Evolutionary conservation across 2,329 filamentous ascomycete species (phyloP).

Genomic region (Xylaria arbuscula): DNA sequence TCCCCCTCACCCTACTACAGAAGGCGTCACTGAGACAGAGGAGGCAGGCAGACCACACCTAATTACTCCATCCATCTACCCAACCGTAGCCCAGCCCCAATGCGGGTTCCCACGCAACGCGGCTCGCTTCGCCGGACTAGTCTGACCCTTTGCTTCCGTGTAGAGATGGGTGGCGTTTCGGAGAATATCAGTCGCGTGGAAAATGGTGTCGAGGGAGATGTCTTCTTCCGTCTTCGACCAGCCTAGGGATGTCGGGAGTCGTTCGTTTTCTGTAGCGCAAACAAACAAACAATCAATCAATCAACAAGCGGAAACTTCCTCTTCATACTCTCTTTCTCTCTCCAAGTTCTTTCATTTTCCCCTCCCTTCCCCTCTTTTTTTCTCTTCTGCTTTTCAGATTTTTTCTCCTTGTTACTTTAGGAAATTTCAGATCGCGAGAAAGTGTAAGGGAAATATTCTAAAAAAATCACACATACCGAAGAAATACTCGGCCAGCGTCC

Average conservation of each 20-base stretch:
- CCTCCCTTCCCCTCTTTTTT: no score
- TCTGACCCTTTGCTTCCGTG: not conserved
- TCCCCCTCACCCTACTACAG: no score
- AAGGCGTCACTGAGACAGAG: no score
- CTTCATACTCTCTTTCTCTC: no score
- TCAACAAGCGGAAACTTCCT: no score
- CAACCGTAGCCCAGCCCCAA: not conserved
- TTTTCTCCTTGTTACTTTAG: no score
- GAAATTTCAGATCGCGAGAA: no score
- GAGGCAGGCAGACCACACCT: no score
- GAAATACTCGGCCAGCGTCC: conserved; percentile 57
- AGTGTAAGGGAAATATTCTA: not conserved
- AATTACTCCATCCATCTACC: no score
- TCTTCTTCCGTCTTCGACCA: conserved; percentile 20
- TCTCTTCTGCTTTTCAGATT: no score
- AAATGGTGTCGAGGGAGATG: not conserved
- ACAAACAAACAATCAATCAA: no score
- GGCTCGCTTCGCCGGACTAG: not conserved
- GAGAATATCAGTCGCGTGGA: not conserved
- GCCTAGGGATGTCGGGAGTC: conserved; percentile 20
- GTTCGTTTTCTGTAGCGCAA: conserved; percentile 21
- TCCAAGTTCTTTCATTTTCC: no score
- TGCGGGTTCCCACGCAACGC: not conserved
- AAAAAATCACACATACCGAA: conserved; percentile 54
- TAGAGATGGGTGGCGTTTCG: conserved; percentile 17